A percentile compares a stretch with the other conserved stretches of the same genome.
Conservation (phyloP, 805 yeast species). For the Blastobotrys attinorum region DNA sequence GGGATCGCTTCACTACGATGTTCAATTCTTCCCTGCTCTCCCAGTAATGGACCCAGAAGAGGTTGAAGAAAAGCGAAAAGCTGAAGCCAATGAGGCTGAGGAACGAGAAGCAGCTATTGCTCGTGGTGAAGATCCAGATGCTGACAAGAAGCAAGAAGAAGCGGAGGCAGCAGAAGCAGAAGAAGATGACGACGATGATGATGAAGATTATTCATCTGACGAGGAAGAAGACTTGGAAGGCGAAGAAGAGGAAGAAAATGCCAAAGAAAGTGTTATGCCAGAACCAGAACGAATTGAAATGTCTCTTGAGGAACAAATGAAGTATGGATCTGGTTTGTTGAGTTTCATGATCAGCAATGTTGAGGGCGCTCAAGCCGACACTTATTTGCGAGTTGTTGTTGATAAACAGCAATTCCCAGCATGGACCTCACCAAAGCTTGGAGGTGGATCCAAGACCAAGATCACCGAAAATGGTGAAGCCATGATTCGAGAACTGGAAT, state of each 20-base stretch:
- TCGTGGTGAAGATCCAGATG: slow-evolving; percentile 14
- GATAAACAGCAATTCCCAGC: slow-evolving; percentile 68
- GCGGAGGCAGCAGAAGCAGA: slow-evolving; percentile 23
- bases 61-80: slow-evolving; percentile 46
- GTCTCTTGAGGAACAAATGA: slow-evolving; percentile 35
- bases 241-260: slow-evolving; percentile 26
- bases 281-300: slow-evolving; percentile 40
- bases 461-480: slow-evolving; percentile 59
- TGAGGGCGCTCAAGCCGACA: slow-evolving; percentile 40
- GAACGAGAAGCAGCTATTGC: slow-evolving; percentile 15
- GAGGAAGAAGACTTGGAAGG: slow-evolving; percentile 32
- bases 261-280: slow-evolving; percentile 26
- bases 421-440: slow-evolving; percentile 46
- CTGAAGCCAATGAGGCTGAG: slow-evolving; percentile 31
- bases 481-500: slow-evolving; percentile 67
- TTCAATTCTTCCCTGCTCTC: slow-evolving; percentile 76
- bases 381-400: slow-evolving; percentile 65
- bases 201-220: slow-evolving; percentile 13
- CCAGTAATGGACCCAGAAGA: slow-evolving; percentile 77
- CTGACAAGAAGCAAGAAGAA: slow-evolving; percentile 15
- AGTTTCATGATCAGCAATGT: slow-evolving; percentile 60
- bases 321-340: slow-evolving; percentile 67
- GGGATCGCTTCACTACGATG: slow-evolving; percentile 66
- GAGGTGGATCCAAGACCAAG: slow-evolving; percentile 25
- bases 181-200: slow-evolving; percentile 5